Percentiles rank a stretch among this genome's conserved stretches.
Evolutionary conservation across 2,329 filamentous ascomycete species (phyloP).

Genomic region (Diatrype stigma): DNA sequence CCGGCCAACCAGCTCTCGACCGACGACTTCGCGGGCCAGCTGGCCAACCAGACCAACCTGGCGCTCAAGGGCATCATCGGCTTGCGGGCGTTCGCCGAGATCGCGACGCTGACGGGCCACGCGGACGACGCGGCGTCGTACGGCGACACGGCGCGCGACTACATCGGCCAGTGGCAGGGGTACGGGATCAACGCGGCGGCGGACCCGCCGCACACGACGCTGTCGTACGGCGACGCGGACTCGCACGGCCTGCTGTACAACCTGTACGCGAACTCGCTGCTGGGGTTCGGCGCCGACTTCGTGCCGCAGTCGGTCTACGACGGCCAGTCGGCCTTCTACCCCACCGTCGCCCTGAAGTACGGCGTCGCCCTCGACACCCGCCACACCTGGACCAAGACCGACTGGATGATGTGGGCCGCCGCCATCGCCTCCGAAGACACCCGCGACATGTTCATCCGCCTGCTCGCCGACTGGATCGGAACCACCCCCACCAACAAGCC

Average conservation of each 20-base stretch:
- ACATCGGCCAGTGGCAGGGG: conserved; percentile 69
- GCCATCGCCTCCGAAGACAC: conserved; percentile 62
- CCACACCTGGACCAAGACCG: conserved; percentile 77
- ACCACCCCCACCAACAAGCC: conserved; percentile 66
- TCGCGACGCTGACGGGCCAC: conserved; percentile 60
- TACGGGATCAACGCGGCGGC: conserved; percentile 66
- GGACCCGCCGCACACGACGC: conserved; percentile 61
- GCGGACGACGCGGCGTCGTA: conserved; percentile 55
- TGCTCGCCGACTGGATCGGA: conserved; percentile 70
- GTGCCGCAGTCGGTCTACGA: conserved; percentile 72
- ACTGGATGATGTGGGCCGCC: conserved; percentile 86
- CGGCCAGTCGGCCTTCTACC: conserved; percentile 75
- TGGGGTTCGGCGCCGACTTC: conserved; percentile 63
- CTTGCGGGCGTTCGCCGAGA: conserved; percentile 73
- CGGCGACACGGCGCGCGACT: conserved; percentile 58
- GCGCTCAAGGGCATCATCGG: conserved; percentile 81
- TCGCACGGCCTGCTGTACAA: conserved; percentile 68
- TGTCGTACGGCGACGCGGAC: conserved; percentile 66
- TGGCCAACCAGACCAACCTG: conserved; percentile 76
- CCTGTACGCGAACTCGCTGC: conserved; percentile 72
- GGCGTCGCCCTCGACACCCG: conserved; percentile 80
- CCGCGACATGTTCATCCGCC: conserved; percentile 60
- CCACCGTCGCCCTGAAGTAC: conserved; percentile 65
- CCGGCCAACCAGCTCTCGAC: conserved; percentile 76
- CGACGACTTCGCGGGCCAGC: conserved; percentile 77